Base-by-base conservation (phyloP, 2,329 filamentous ascomycete species). In the Pseudocercospora macadamiae region DNA sequence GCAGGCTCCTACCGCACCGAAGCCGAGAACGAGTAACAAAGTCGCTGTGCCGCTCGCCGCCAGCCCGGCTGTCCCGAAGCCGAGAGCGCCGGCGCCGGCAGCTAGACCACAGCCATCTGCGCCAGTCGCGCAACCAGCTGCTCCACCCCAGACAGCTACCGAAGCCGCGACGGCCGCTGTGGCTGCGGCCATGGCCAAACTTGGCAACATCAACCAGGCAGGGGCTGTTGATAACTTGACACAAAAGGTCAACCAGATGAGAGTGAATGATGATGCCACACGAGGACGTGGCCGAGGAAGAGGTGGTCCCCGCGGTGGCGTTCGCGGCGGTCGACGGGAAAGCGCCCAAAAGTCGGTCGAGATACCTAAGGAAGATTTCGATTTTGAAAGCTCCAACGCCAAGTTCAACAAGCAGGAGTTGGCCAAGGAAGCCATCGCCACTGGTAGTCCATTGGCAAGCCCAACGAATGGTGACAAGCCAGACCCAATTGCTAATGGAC, bases 321-420 rank as follows among this genome's bases (percentile, higher is more conserved):
- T 52, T 70, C 74, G 57, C 72, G 78, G 69, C 36, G 70, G 68
- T 7, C 64, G 72, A 55, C 66, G 72, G 9, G 69, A 69, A 21
- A 68, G 67, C 39, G 59, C 63, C 25, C 78, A 76, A 32, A 77
- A 82, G 49, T 79, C 82, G 67, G 86, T 97, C 28, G 93, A 96
- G 54, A 90, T 99, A 2, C 95, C 95, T 0, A 85, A 89, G 48
- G 87, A 90, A 1, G 95, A 97, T 71, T 99, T 93, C 68, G 93
- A 99, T 71, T 99, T 99, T 71, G 89, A 89, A 66, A 85, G 84
- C 14, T 83, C 90, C 25, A 96, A 96, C 72, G 90, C 90, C 49
- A 95, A 93, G 74, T 96, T 96, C 79, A 93, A 91, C 79, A 89
- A 96, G 77, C 86, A 91, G 68, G 90, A 93, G 67, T 75, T 96